Evolutionary conservation across 306 rosid genomes (phyloP), one percentile per base, ranked within the genome.

Genomic region (Macrotyloma uniflorum): DNA sequence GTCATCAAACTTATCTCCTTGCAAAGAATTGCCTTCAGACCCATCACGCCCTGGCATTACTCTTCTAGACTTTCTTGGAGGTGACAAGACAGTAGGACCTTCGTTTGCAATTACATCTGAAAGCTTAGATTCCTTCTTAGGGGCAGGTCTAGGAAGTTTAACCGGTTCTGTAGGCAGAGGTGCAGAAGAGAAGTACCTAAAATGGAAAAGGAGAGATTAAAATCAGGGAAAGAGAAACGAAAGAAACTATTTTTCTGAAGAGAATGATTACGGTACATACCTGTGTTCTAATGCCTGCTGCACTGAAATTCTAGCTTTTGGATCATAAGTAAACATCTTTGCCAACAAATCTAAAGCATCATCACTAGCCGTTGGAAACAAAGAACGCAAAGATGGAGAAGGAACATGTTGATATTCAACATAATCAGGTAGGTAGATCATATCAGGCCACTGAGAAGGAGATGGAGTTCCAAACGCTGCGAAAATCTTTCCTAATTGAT

Each of bases 271-370:
- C 65, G 77, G 59, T 0, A 43, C 63, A 68, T 84, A 91, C 99
- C 98, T 93, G 84, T 95, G 98, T 64, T 95, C 99, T 79, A 95
- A 83, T 43, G 97, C 98, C 79, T 95, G 98, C 74, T 85, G 97
- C 81, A 78, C 97, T 20, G 99, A 88, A 77, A 95, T 91, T 78
- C 99, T 88, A 71, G 81, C 83, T 80, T 90, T 93, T 22, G 99
- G 99, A 82, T 93, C 99, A 89, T 95, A 95, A 12, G 99, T 83
- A 83, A 95, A 91, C 98, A 93, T 95, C 89, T 93, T 95, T 30
- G 91, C 84, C 84, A 95, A 86, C 77, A 95, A 87, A 88, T 95
- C 99, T 14, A 95, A 84, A 67, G 91, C 85, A 82, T 95, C 98
- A 76, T 93, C 99, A 85, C 94, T 93, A 54, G 96, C 97, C 97